phyloP scores from a whole-genome alignment of 352 stramenopile species.

The Globisporangium iwayamae region DNA sequence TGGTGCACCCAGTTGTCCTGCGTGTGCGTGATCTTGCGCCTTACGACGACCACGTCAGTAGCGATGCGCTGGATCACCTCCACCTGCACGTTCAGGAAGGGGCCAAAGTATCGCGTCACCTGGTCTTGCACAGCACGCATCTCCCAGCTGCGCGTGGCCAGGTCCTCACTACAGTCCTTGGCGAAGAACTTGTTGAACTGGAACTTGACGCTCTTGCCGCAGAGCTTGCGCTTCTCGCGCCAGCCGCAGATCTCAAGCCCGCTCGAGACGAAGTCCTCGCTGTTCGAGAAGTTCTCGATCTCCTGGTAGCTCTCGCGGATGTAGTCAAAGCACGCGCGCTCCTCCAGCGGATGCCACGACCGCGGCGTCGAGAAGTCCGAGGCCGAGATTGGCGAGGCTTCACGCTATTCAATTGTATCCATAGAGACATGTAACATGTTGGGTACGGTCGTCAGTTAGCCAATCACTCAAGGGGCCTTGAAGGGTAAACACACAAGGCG shows the following conservation, averaged over 20 bases:
- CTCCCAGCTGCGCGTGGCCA: conserved; percentile 45
- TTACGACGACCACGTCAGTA: conserved; percentile 50
- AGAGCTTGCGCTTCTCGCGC: conserved; percentile 56
- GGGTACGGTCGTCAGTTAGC: neutral
- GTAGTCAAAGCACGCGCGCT: conserved; percentile 34
- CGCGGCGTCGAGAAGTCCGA: conserved; percentile 28
- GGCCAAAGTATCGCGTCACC: conserved; percentile 51
- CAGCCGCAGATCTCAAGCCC: conserved; percentile 56
- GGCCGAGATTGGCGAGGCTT: conserved; percentile 22
- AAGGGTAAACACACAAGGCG: neutral
- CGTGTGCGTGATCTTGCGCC: conserved; percentile 54
- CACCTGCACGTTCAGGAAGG: conserved; percentile 45
- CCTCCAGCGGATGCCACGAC: conserved; percentile 37
- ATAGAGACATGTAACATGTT: neutral
- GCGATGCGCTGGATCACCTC: conserved; percentile 52
- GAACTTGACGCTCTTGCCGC: conserved; percentile 50
- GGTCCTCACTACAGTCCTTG: conserved; percentile 47
- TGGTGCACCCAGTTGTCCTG: conserved; percentile 54
- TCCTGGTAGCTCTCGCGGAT: conserved; percentile 51
- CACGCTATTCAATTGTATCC: conserved; percentile 18
- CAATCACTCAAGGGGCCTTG: neutral
- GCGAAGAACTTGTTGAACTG: conserved; percentile 59
- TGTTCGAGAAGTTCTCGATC: conserved; percentile 44
- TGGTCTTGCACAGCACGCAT: conserved; percentile 55
- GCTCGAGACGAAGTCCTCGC: conserved; percentile 45